These are phyloP conservation scores for Neonectria sp. DNA, from an alignment of 2,329 filamentous ascomycete species.

Conservation along the genomic window DNA sequence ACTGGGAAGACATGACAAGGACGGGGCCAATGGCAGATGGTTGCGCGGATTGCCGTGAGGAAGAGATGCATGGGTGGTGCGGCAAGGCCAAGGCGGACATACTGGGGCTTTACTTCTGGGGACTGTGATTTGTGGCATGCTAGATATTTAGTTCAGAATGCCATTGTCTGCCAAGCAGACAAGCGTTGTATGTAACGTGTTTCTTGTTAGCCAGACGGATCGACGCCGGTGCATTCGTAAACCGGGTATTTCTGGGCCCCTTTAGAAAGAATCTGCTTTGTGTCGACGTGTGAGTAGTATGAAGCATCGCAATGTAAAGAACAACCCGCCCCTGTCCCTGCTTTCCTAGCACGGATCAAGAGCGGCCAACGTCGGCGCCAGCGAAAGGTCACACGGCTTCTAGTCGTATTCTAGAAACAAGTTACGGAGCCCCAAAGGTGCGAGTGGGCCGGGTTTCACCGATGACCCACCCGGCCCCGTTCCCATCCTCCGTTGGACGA, in stretches of 20 bases:
- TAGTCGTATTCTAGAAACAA: conserved; percentile 45
- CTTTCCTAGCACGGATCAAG: background rate
- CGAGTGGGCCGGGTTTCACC: conserved; percentile 22
- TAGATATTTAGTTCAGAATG: background rate
- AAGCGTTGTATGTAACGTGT: background rate
- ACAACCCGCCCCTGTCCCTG: conserved; percentile 10
- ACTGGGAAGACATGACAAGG: conserved; percentile 16
- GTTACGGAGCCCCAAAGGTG: background rate
- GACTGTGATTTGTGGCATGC: background rate
- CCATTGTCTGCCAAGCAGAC: background rate
- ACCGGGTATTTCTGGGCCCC: background rate
- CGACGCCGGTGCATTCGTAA: background rate
- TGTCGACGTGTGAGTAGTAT: background rate
- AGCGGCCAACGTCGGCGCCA: conserved; percentile 18
- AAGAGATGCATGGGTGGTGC: background rate
- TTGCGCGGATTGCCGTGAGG: background rate
- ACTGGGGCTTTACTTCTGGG: background rate
- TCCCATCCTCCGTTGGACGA: background rate
- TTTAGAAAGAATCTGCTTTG: background rate
- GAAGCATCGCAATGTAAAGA: background rate
- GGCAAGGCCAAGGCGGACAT: background rate
- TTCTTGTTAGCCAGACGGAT: background rate
- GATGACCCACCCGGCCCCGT: conserved; percentile 22
- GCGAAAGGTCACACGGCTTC: conserved; percentile 27
- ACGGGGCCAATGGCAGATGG: conserved; percentile 22